Percentiles rank a stretch among this genome's conserved stretches.
phyloP scores from a whole-genome alignment of 805 yeast genomes.

The Candida maris region DNA sequence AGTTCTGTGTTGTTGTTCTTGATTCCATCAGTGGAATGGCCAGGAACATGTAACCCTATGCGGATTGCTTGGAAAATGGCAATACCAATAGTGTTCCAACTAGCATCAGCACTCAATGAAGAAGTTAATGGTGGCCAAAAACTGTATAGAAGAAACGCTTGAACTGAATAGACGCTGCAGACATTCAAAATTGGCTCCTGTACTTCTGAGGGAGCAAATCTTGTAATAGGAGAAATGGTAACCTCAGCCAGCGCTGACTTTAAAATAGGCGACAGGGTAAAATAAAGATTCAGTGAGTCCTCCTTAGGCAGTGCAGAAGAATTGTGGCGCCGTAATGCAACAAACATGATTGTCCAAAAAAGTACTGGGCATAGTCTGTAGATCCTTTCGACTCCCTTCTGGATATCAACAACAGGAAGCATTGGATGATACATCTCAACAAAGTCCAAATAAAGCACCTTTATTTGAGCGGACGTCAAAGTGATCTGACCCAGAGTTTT shows the following conservation, averaged over 20 bases:
- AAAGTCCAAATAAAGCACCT: conserved; percentile 62
- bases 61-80: conserved; percentile 91
- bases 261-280: conserved; percentile 62
- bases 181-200: conserved; percentile 84
- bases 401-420: conserved; percentile 81
- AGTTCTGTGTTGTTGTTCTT: conserved; percentile 42
- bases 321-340: conserved; percentile 67
- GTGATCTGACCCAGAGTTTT: conserved; percentile 69
- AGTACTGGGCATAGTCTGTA: conserved; percentile 80
- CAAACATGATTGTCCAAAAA: conserved; percentile 90
- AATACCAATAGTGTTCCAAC: conserved; percentile 92
- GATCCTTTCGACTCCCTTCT: conserved; percentile 76
- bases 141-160: conserved; percentile 82
- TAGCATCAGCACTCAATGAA: conserved; percentile 89
- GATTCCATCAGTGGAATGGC: conserved; percentile 47
- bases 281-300: conserved; percentile 41
- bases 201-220: conserved; percentile 73
- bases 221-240: conserved; percentile 83
- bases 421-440: conserved; percentile 77
- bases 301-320: conserved; percentile 24
- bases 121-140: conserved; percentile 97
- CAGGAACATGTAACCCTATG: conserved; percentile 86
- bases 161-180: conserved; percentile 90
- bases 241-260: conserved; percentile 81
- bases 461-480: conserved; percentile 58